Evolutionary conservation across 768 basidiomycete genomes (phyloP), one percentile per base, ranked within the genome.

Genomic region (Lyophyllum semitale): DNA sequence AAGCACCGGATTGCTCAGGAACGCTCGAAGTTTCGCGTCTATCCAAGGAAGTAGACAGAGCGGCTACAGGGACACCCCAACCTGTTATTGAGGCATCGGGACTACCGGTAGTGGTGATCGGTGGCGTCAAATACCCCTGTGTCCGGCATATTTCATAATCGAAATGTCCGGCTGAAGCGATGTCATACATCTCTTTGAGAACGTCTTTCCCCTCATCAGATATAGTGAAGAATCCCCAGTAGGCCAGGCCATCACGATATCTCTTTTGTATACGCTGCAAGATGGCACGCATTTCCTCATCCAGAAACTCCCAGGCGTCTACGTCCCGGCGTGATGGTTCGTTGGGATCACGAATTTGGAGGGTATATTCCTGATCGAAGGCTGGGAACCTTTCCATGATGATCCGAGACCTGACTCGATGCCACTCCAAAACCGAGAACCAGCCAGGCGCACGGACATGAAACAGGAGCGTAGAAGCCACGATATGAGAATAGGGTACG

Each of bases 221-320:
- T 4, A 30, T 48, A 40, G 20, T 40, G 26, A 57, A 57, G 17
- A 53, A 42, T 12, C 32, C 50, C 55, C 55, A 57, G 17, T 46
- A 52, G 7, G 46, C 51, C 25, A 48, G 29, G 3, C 23, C 25
- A 17, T 43, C 23, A 26, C n/a, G 18, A 13, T 11, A n/a, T n/a
- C n/a, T 56, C 1, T 43, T 32, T 23, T 27, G 22, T 26, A 51
- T 25, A 43, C n/a, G 15, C 12, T 20, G 40, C 9, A 55, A 20
- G 8, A 37, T 20, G 2, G 13, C 41, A 18, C n/a, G 30, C 8
- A 11, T 44, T 18, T 55, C 42, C 15, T 37, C 48, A 12, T 50
- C 33, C 48, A 55, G n/a, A 8, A 20, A 3, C 8, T 5, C 41
- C 4, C 8, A 5, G 3, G 22, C 5, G 4, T 43, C 11, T 22